Base-by-base conservation (phyloP, 805 yeast species). In the Nakazawaea laoshanensis region DNA sequence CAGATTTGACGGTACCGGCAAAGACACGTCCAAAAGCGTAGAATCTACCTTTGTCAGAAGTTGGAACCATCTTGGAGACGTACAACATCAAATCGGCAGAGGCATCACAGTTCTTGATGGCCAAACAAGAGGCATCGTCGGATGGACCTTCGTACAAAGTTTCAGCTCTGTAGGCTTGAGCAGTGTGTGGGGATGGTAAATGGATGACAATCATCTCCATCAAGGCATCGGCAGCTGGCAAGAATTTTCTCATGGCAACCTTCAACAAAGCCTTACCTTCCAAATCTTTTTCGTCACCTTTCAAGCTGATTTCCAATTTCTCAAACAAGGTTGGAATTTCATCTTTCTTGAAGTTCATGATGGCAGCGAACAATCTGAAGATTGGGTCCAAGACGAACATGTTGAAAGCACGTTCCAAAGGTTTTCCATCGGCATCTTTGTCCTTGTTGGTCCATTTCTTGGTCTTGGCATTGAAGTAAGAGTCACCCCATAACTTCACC, bases 31-130 rank as follows among this genome's bases (percentile, higher is more conserved):
- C 98, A 75, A 89, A 92, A 62, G 98, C 98, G 82, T 87, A 89
- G 95, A 89, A 89, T 76, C 98, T 87, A 80, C 98, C 98, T 78
- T 89, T 92, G 71, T 89, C 98, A 55, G 97, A 89, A 65, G 98
- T 89, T 70, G 98, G 98, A 53, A 89, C 97, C 98, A 89, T 89
- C 95, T 89, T 89, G 71, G 97, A 92, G 61, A 89, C 92, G 87
- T 89, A 89, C 63, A 89, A 78, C 98, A 89, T 89, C 62, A 89
- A 82, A 63, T 89, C 97, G 56, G 94, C 95, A 59, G 67, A 80
- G 61, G 97, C 95, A 74, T 89, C 96, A 82, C 98, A 89, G 79
- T 83, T 80, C 77, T 81, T 87, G 74, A 89, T 89, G 58, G 94
- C 95, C 46, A 72, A 65, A 72, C 88, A 85, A 59, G 79, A 72